Evolutionary conservation across 805 yeast genomes (phyloP), one percentile per base, ranked within the genome.

Genomic region (Suhomyces faveliae): DNA sequence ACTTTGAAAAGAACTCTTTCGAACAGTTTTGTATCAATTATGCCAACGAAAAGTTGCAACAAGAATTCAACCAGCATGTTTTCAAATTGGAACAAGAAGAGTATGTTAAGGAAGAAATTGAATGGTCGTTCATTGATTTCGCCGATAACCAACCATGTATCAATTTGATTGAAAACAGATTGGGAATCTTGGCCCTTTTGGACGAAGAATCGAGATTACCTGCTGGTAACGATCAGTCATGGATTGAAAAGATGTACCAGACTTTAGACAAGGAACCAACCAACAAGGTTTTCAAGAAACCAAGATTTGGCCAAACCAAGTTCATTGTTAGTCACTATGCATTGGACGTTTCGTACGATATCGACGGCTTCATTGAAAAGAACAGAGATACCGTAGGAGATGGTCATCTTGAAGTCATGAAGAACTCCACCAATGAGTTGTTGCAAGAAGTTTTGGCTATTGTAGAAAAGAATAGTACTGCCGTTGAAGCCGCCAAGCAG

Each of bases 21-120:
- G 99, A 92, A 70, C 99, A 92, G 68, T 92, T 92, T 69, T 92
- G 99, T 74, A 91, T 91, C 70, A 91, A 91, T 67, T 91, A 91
- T 66, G 97, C 97, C 40, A 91, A 91, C 69, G 99, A 92, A 73
- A 92, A 92, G 70, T 78, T 92, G 59, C 98, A 92, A 70, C 98
- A 92, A 69, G 97, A 92, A 67, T 92, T 92, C 70, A 92, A 91
- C 61, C 97, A 90, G 73, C 97, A 92, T 61, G 97, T 92, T 46
- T 92, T 92, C 80, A 92, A 92, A 64, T 78, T 94, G 52, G 99
- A 92, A 65, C 98, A 94, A 74, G 96, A 91, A 62, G 97, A 94
- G 64, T 92, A 92, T 64, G 79, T 90, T 46, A 81, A 80, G 50
- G 98, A 92, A 71, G 87, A 91, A 62, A 91, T 92, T 54, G 94